Base-by-base conservation (phyloP, 2,329 filamentous ascomycete species). In the Aspergillus terreus region DNA sequence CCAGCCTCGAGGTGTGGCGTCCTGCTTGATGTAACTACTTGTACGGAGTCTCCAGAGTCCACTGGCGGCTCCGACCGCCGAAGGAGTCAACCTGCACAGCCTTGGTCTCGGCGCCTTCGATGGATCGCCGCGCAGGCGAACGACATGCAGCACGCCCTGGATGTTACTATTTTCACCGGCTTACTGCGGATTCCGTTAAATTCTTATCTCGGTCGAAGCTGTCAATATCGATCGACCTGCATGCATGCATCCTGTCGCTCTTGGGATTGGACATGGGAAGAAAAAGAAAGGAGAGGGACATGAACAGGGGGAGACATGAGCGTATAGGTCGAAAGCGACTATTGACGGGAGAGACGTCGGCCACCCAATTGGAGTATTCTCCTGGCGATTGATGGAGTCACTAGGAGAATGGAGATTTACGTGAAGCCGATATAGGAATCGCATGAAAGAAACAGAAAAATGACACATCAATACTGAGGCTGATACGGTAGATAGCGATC, bases 251-350 rank as follows among this genome's bases (percentile, higher is more conserved):
- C 35, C 14, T 38, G 35, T 38, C 15, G 14, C 35, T 9, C 3
- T 4, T 17, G 35, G 35, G 35, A 38, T 38, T 38, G 35, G 35
- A 30, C 33, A 35, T 7, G 14, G 35, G 35, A 38, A 38, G 35
- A n/a, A n/a, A 17, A 19, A 33, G 15, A 45, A 45, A 38, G 35
- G 43, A 45, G 11, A 33, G 2, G 14, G 11, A 38, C 35, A 17
- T 38, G 35, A 38, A 38, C 35, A 38, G 35, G 35, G 35, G 35
- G 35, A 15, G 35, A 38, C 11, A n/a, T n/a, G 35, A 38, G 6
- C 15, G 14, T 38, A 59, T 52, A 55, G 45, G 52, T 50, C 50
- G 36, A 54, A 51, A 52, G 36, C 46, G 45, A 58, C 58, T 60
- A 60, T 58, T 60, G 56, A 51, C 49, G 52, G 54, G 51, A 54